Conservation (phyloP, 805 yeast species). For the Ogataea populi-albae region DNA sequence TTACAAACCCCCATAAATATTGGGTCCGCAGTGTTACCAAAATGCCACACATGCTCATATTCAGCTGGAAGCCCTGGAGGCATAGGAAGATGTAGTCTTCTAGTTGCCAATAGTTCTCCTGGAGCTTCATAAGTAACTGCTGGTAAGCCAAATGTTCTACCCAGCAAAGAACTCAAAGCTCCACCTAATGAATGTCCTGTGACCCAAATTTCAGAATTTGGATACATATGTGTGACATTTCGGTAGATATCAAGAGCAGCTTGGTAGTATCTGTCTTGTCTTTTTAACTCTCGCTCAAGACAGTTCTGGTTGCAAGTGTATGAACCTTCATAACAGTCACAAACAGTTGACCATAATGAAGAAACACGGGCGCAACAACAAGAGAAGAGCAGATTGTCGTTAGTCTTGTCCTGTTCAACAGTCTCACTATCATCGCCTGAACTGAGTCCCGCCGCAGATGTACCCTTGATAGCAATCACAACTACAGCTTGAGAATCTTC, state of each 20-base stretch:
- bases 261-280: slow-evolving; percentile 78
- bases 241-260: slow-evolving; percentile 75
- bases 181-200: slow-evolving; percentile 98
- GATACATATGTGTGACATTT: slow-evolving; percentile 65
- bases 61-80: slow-evolving; percentile 86
- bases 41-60: slow-evolving; percentile 85
- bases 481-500: slow-evolving; percentile 53
- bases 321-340: slow-evolving; percentile 84
- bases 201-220: slow-evolving; percentile 75
- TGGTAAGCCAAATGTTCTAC: slow-evolving; percentile 87
- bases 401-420: slow-evolving; percentile 71
- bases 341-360: slow-evolving; percentile 90
- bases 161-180: slow-evolving; percentile 72
- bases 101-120: slow-evolving; percentile 81
- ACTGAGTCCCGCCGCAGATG: slow-evolving; percentile 74
- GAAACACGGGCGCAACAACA: slow-evolving; percentile 96
- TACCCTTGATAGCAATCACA: slow-evolving; percentile 84
- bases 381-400: slow-evolving; percentile 85
- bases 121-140: slow-evolving; percentile 91
- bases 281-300: slow-evolving; percentile 68
- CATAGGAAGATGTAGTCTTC: slow-evolving; percentile 81
- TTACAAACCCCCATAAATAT: slow-evolving; percentile 95
- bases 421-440: slow-evolving; percentile 57
- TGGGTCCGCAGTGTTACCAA: slow-evolving; percentile 97
- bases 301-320: slow-evolving; percentile 89